Conservation (phyloP, 2,329 filamentous ascomycete genomes). For the Diaporthe aspalathi region DNA sequence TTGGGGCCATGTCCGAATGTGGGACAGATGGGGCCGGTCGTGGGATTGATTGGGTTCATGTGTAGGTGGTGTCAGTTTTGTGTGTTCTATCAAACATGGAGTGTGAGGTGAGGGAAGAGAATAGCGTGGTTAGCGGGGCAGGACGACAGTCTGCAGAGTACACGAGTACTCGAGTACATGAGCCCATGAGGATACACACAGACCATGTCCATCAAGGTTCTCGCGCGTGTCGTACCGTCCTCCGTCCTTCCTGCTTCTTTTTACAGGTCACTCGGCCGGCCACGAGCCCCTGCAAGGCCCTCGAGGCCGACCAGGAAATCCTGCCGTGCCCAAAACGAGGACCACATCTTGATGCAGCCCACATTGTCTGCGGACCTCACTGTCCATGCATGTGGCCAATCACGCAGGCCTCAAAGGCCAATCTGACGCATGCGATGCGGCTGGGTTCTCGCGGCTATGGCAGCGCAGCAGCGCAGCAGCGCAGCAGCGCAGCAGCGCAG, state of each 20-base stretch:
- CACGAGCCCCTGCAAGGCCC: neutral
- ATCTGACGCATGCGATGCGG: slow-evolving; percentile 20
- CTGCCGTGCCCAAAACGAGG: slow-evolving; percentile 1
- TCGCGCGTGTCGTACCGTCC: neutral
- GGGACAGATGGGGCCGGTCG: neutral
- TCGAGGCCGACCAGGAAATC: neutral
- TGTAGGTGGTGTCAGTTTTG: slow-evolving; percentile 4
- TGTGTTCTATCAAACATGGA: too few relatives aligned
- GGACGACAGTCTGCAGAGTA: neutral
- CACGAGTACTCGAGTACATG: neutral
- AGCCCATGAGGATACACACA: neutral
- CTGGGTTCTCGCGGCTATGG: slow-evolving; percentile 7
- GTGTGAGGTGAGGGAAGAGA: neutral
- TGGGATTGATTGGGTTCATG: neutral
- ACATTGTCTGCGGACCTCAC: slow-evolving; percentile 9
- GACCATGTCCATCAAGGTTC: slow-evolving; percentile 24
- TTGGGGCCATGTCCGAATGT: neutral
- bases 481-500: neutral
- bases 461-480: neutral
- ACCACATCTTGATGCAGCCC: slow-evolving; percentile 13
- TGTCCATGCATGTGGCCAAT: neutral
- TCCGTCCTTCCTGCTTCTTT: slow-evolving; percentile 5
- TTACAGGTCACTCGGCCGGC: slow-evolving; percentile 15
- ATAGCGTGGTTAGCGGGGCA: neutral
- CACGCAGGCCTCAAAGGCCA: slow-evolving; percentile 15